These are phyloP conservation scores for Teratosphaeria destructans DNA, from an alignment of 2,329 filamentous ascomycete species.

Conservation along the genomic window DNA sequence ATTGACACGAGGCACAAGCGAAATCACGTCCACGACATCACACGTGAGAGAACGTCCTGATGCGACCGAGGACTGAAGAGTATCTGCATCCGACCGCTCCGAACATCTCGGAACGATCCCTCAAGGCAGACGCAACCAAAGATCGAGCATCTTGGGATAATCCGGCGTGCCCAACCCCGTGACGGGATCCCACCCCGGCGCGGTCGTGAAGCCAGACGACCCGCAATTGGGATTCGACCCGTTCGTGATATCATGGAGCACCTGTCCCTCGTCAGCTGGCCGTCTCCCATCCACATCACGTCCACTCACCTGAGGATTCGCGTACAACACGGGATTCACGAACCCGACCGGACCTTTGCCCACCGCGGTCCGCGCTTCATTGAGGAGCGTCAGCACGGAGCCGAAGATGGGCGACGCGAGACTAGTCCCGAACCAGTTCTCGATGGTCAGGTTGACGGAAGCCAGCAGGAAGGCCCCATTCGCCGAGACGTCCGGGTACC, in stretches of 20 bases:
- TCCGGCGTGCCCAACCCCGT: constrained; percentile 20
- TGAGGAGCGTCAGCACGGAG: constrained; percentile 35
- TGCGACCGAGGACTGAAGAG: too few relatives aligned
- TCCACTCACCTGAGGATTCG: background rate
- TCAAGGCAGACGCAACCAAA: constrained; percentile 10
- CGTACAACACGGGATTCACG: constrained; percentile 11
- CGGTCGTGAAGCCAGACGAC: constrained; percentile 10
- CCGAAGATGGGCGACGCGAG: constrained; percentile 34
- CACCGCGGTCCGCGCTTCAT: constrained; percentile 20
- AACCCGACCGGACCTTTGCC: constrained; percentile 14
- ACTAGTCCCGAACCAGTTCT: constrained; percentile 10
- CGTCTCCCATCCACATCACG: background rate
- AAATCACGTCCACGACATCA: too few relatives aligned
- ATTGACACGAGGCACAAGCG: too few relatives aligned
- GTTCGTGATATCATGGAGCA: constrained; percentile 15
- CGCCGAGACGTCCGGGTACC: constrained; percentile 28
- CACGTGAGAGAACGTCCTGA: too few relatives aligned
- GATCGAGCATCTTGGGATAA: constrained; percentile 17
- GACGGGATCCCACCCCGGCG: constrained; percentile 14
- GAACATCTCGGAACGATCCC: too few relatives aligned
- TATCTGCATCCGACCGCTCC: too few relatives aligned
- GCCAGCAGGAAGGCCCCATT: constrained; percentile 40
- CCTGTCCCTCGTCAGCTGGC: constrained; percentile 5
- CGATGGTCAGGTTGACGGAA: constrained; percentile 26
- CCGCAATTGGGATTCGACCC: constrained; percentile 24